Conservation (phyloP, 371 early-diverging fungal genomes). For the Apophysomyces sp. region DNA sequence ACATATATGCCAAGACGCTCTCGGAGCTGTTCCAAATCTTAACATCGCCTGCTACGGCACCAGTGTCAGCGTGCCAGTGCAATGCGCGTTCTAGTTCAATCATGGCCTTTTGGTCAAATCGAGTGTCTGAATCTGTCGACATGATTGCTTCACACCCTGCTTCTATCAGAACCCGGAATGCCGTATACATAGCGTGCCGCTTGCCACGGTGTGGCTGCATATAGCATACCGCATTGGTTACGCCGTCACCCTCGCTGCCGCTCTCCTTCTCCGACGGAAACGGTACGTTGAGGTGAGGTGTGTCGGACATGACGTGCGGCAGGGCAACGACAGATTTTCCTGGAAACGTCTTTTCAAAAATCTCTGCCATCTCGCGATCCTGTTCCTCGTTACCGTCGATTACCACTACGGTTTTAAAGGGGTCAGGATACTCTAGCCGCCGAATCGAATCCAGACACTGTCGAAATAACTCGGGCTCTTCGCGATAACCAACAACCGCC, state of each 20-base stretch:
- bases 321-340: constrained; percentile 41
- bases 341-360: constrained; percentile 58
- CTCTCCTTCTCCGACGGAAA: constrained; percentile 12
- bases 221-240: constrained; percentile 43
- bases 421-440: constrained; percentile 51
- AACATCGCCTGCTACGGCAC: constrained; percentile 68
- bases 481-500: constrained; percentile 63
- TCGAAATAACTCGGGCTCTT: constrained; percentile 56
- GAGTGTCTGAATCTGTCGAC: constrained; percentile 68
- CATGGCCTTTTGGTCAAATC: constrained; percentile 52
- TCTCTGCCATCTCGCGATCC: constrained; percentile 61
- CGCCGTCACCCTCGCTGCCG: not conserved
- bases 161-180: constrained; percentile 54
- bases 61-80: constrained; percentile 50
- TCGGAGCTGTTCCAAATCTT: constrained; percentile 61
- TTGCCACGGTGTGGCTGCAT: constrained; percentile 64
- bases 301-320: constrained; percentile 47
- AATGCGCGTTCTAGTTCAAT: constrained; percentile 53
- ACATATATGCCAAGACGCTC: constrained; percentile 53
- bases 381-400: constrained; percentile 60
- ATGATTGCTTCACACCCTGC: constrained; percentile 59
- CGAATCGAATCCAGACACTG: constrained; percentile 58
- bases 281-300: constrained; percentile 10
- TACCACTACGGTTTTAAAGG: constrained; percentile 54
- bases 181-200: constrained; percentile 67